Percentiles rank a stretch among this genome's conserved stretches.
These are phyloP conservation scores for Claviceps sorghi DNA, from an alignment of 2,329 filamentous ascomycete genomes.

Conservation along the genomic window DNA sequence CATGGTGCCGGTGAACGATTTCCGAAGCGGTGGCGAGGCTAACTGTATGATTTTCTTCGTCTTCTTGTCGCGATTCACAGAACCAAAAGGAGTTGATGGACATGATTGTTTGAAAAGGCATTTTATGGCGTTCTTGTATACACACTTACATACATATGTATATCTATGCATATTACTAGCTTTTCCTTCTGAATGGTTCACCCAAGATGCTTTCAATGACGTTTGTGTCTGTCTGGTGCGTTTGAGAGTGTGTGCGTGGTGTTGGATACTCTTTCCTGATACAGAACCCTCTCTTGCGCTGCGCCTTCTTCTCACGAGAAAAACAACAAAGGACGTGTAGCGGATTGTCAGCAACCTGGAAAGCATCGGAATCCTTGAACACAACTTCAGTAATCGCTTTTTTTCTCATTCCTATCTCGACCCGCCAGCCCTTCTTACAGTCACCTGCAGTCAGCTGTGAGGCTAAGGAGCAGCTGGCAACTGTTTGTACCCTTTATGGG, in stretches of 20 bases:
- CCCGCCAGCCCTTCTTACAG: background rate
- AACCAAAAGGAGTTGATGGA: background rate
- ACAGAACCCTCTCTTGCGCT: background rate
- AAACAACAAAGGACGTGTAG: background rate
- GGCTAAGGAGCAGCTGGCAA: background rate
- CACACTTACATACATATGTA: background rate
- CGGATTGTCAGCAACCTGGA: background rate
- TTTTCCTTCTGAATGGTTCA: background rate
- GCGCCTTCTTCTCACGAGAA: background rate
- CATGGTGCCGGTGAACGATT: constrained; percentile 27
- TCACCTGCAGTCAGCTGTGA: background rate
- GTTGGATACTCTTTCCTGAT: background rate
- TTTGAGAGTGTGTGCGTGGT: background rate
- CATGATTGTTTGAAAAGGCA: background rate
- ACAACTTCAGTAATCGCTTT: background rate
- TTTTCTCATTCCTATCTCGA: background rate
- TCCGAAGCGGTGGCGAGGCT: constrained; percentile 12
- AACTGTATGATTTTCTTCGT: background rate
- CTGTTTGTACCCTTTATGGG: background rate
- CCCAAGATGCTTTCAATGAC: background rate
- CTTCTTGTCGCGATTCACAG: background rate
- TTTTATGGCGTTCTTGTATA: constrained; percentile 3
- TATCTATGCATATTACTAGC: background rate
- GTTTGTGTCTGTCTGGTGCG: background rate
- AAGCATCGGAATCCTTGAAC: background rate